phyloP scores from a whole-genome alignment of 768 basidiomycete genomes.

The Daedaleopsis sinensis region DNA sequence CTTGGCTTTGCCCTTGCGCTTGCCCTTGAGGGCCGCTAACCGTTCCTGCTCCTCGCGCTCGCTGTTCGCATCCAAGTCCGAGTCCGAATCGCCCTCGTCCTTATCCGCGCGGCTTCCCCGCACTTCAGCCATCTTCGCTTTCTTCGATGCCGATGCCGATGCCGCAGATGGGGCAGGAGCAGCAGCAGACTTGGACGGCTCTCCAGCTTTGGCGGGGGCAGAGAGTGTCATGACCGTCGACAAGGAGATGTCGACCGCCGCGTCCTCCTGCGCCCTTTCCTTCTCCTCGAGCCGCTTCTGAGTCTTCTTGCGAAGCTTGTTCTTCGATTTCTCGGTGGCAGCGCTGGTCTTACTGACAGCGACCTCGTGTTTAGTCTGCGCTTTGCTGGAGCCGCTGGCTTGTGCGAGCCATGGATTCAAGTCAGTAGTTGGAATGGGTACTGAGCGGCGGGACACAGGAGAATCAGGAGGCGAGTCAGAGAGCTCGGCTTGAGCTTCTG shows the following conservation, averaged over 20 bases:
- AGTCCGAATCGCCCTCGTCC: conserved; percentile 52
- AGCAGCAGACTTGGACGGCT: conserved; percentile 21
- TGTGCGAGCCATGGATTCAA: conserved; percentile 82
- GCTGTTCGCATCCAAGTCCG: conserved; percentile 59
- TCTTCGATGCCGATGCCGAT: neutral
- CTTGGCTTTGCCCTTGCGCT: conserved; percentile 47
- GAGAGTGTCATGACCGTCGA: conserved; percentile 46
- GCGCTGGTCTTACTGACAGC: conserved; percentile 69
- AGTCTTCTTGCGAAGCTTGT: conserved; percentile 70
- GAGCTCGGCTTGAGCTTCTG: conserved; percentile 30
- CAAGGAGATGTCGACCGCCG: conserved; percentile 74
- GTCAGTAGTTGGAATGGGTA: conserved; percentile 21
- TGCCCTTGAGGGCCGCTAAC: conserved; percentile 35
- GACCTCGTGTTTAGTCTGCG: conserved; percentile 76
- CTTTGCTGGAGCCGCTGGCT: conserved; percentile 42
- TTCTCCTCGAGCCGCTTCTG: conserved; percentile 59
- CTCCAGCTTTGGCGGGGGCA: conserved; percentile 16
- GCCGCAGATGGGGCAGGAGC: neutral
- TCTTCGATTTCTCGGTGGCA: conserved; percentile 64
- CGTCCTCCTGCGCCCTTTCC: conserved; percentile 71
- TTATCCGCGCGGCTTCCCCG: neutral
- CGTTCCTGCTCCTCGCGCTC: conserved; percentile 75
- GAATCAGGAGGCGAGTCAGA: conserved; percentile 25
- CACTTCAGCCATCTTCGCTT: neutral
- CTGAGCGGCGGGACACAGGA: conserved; percentile 16